These are phyloP conservation scores for Nematodospora valgi DNA, from an alignment of 805 yeast genomes.

Conservation along the genomic window DNA sequence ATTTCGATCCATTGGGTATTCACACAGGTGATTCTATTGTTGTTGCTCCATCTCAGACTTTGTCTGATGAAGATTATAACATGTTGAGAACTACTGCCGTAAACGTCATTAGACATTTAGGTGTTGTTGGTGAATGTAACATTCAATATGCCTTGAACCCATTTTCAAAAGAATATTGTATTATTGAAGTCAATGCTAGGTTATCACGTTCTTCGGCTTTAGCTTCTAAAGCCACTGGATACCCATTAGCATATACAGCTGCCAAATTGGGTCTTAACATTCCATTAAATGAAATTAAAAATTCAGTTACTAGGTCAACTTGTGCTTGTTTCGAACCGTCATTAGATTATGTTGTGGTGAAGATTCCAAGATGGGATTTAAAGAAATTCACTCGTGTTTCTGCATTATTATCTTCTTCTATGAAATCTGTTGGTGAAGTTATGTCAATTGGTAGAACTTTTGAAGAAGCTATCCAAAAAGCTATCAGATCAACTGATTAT, in stretches of 20 bases:
- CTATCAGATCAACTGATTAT: conserved; percentile 93
- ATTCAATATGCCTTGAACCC: conserved; percentile 97
- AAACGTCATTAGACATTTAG: conserved; percentile 93
- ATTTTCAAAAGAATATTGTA: conserved; percentile 88
- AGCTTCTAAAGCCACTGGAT: conserved; percentile 98
- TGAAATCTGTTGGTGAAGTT: conserved; percentile 99
- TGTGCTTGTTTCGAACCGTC: conserved; percentile 98
- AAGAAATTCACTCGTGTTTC: conserved; percentile 93
- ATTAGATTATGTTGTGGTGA: conserved; percentile 91
- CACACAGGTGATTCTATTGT: conserved; percentile 99
- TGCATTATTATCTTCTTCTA: conserved; percentile 80
- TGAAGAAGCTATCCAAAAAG: conserved; percentile 97
- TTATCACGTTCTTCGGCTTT: conserved; percentile 97
- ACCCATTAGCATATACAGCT: conserved; percentile 97
- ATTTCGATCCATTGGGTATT: conserved; percentile 96
- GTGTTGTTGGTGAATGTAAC: conserved; percentile 99
- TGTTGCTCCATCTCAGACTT: conserved; percentile 97
- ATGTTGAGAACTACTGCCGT: conserved; percentile 98
- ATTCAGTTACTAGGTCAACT: conserved; percentile 90
- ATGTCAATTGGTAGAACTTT: conserved; percentile 97
- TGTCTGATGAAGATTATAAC: conserved; percentile 94
- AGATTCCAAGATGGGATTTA: conserved; percentile 99
- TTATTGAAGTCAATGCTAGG: conserved; percentile 97
- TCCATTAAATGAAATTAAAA: conserved; percentile 85
- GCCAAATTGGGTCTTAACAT: conserved; percentile 93